Conservation (phyloP, 2,329 filamentous ascomycete species). For the Myriosclerotinia curreyana region DNA sequence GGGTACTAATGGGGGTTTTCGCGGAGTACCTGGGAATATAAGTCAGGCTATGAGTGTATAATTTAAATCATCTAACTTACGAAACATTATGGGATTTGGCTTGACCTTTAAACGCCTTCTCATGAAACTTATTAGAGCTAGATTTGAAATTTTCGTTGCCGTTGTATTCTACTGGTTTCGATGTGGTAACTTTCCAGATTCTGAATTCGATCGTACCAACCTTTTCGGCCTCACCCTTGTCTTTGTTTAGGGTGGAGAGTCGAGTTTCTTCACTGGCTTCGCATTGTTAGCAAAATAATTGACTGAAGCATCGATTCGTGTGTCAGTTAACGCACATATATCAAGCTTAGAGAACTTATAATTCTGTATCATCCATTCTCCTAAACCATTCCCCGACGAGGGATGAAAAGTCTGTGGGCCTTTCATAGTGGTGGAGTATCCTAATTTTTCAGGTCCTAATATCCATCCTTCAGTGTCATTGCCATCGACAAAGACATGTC, state of each 20-base stretch:
- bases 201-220: slow-evolving; percentile 10
- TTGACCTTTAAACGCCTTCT: slow-evolving; percentile 18
- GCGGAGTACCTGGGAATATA: background rate
- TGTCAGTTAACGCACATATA: background rate
- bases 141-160: too few relatives aligned
- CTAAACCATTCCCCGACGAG: background rate
- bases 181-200: background rate
- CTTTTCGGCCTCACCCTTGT: slow-evolving; percentile 8
- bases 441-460: background rate
- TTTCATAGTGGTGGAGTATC: background rate
- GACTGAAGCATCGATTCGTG: background rate
- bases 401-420: background rate
- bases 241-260: background rate
- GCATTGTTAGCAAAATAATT: background rate
- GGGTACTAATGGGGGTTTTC: background rate
- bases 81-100: slow-evolving; percentile 12
- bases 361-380: background rate
- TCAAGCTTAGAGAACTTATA: slow-evolving; percentile 5
- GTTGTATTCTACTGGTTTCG: background rate
- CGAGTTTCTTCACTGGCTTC: background rate
- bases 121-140: slow-evolving; percentile 1
- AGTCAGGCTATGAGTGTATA: background rate
- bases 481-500: background rate
- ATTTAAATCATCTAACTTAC: slow-evolving; percentile 6
- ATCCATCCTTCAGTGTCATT: background rate